Conservation (phyloP, 805 yeast species). For the Dipodascus albidus region DNA sequence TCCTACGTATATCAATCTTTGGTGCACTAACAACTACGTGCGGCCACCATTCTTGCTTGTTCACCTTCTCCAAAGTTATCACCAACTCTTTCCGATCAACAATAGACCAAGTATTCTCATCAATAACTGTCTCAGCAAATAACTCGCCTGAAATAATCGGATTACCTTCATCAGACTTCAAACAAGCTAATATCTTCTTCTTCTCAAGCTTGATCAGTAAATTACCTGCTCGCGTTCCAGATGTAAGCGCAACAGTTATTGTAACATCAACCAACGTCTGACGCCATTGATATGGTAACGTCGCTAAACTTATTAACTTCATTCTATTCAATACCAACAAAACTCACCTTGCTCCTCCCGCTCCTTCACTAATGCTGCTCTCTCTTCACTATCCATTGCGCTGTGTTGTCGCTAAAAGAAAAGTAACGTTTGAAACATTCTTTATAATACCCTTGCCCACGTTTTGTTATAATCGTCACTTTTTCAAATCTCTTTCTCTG, state of each 20-base stretch:
- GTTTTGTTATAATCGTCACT: background rate
- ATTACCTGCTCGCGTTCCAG: conserved; percentile 27
- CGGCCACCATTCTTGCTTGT: conserved; percentile 36
- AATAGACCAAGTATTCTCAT: conserved; percentile 32
- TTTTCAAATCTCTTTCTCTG: background rate
- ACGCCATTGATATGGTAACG: conserved; percentile 27
- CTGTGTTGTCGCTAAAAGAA: no score
- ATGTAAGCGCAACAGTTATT: conserved; percentile 22
- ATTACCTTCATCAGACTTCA: conserved; percentile 13
- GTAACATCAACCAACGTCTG: conserved; percentile 35
- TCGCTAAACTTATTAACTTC: background rate
- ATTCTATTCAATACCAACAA: background rate
- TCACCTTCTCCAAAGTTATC: conserved; percentile 28
- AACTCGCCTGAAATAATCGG: conserved; percentile 25
- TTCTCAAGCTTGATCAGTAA: conserved; percentile 21
- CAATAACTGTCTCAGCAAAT: conserved; percentile 23
- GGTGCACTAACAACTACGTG: conserved; percentile 32
- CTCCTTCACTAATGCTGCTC: background rate
- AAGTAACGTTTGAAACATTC: no score
- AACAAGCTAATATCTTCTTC: conserved; percentile 16
- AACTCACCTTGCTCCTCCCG: conserved; percentile 1
- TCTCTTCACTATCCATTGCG: no score
- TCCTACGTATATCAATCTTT: conserved; percentile 29
- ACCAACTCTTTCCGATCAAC: conserved; percentile 28
- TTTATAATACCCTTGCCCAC: background rate